Evolutionary conservation across 805 yeast species (phyloP), one percentile per base, ranked within the genome.

Genomic region (Teunomyces kruisii): DNA sequence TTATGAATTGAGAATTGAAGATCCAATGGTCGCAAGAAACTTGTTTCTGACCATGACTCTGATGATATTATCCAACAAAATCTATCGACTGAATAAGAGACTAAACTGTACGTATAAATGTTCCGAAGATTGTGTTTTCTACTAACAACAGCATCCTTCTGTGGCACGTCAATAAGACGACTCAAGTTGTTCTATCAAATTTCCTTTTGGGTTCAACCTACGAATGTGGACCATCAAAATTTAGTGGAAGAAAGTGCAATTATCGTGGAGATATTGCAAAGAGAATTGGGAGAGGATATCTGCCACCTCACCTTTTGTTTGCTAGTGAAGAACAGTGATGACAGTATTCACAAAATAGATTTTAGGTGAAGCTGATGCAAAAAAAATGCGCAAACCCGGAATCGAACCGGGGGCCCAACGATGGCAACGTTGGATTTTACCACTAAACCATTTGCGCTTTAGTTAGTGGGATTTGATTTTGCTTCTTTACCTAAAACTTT

Each of bases 351-450:
- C 12, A 31, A 40, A 35, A 35, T 35, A 19, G 38, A 35, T 10
- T 6, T 35, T 4, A 14, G 24, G 4, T 32, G 16, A 32, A 9
- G 17, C 13, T 28, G 6, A 19, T 19, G 6, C 42, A 29, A 51
- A 49, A 32, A 29, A 48, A 39, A 45, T 52, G 56, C 56, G 56
- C 52, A 43, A 46, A 44, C 56, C 55, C 49, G 56, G 56, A 52
- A 52, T 52, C 56, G 56, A 52, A 52, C 56, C 56, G 45, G 55
- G 56, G 56, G 56, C 56, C 53, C 56, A 52, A 51, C 56, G 55
- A 52, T 52, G 56, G 56, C 56, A 52, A 52, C 55, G 56, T 51
- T 52, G 56, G 53, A 52, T 52, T 52, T 52, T 52, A 52, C 56
- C 56, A 52, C 56, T 52, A 52, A 52, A 52, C 56, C 56, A 53